Percentiles rank a stretch among this genome's conserved stretches.
These are phyloP conservation scores for Coleophoma eucalyptorum DNA, from an alignment of 2,329 filamentous ascomycete species.

Conservation along the genomic window DNA sequence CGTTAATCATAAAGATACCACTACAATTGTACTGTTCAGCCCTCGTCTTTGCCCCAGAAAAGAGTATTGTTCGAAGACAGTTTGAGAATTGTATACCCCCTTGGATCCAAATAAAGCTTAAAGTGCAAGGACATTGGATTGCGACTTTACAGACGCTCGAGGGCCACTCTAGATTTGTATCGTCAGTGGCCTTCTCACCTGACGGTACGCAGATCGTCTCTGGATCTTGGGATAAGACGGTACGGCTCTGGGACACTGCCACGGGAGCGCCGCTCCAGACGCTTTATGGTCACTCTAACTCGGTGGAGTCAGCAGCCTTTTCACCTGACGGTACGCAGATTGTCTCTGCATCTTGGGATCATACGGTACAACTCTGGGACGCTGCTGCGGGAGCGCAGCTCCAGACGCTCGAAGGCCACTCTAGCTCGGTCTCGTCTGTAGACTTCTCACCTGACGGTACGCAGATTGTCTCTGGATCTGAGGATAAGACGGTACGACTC, in stretches of 20 bases:
- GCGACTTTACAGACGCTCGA: slow-evolving; percentile 3
- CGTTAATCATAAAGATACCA: background rate
- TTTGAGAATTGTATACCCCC: background rate
- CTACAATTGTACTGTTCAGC: slow-evolving; percentile 30
- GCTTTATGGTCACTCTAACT: slow-evolving; percentile 12
- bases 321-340: background rate
- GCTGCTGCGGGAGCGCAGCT: background rate
- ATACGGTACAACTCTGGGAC: slow-evolving; percentile 1
- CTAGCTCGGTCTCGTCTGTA: background rate
- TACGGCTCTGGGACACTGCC: no score
- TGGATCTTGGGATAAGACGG: no score
- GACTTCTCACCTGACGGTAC: background rate
- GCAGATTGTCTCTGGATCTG: no score
- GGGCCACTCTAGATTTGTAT: slow-evolving; percentile 1
- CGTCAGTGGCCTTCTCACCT: background rate
- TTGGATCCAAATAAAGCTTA: slow-evolving; percentile 1
- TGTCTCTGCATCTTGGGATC: background rate
- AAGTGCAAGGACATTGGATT: background rate
- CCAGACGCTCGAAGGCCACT: background rate
- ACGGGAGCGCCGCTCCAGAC: slow-evolving; percentile 10
- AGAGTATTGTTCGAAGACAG: slow-evolving; percentile 2
- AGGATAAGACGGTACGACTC: no score
- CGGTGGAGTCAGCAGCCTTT: slow-evolving; percentile 4
- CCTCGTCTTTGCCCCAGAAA: no score
- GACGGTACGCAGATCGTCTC: no score